Conservation (phyloP, 805 yeast genomes). For the Candida schatavii region DNA sequence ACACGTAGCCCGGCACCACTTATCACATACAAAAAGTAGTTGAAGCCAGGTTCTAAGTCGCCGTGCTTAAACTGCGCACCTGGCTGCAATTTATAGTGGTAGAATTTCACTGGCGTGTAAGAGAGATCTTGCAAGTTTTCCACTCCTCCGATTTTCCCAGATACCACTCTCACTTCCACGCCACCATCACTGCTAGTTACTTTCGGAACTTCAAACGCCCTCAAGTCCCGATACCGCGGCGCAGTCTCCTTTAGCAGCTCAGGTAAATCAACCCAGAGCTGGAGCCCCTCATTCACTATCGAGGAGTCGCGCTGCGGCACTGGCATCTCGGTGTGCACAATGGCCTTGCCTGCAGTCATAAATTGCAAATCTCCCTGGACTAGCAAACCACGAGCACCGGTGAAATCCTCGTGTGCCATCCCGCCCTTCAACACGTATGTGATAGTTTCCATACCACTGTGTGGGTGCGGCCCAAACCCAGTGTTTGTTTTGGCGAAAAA, state of each 20-base stretch:
- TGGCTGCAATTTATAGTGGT: conserved; percentile 7
- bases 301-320: conserved; percentile 36
- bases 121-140: conserved; percentile 18
- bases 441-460: conserved; percentile 80
- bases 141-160: conserved; percentile 18
- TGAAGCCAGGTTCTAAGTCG: conserved; percentile 37
- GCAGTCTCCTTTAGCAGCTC: conserved; percentile 51
- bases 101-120: conserved; percentile 20
- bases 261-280: conserved; percentile 78
- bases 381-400: conserved; percentile 76
- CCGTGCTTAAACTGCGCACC: background rate
- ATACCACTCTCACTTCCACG: conserved; percentile 46
- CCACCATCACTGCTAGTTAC: conserved; percentile 55
- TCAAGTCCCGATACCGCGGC: conserved; percentile 79
- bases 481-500: conserved; percentile 57
- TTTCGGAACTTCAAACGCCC: conserved; percentile 62
- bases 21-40: conserved; percentile 60
- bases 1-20: conserved; percentile 49
- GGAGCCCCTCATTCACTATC: conserved; percentile 52
- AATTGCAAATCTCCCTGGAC: conserved; percentile 85
- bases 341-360: conserved; percentile 91
- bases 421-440: conserved; percentile 64
- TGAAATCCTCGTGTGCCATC: conserved; percentile 81
- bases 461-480: conserved; percentile 84
- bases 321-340: conserved; percentile 73